Conservation (phyloP, 2,329 filamentous ascomycete genomes). For the Cytospora paraplurivora region DNA sequence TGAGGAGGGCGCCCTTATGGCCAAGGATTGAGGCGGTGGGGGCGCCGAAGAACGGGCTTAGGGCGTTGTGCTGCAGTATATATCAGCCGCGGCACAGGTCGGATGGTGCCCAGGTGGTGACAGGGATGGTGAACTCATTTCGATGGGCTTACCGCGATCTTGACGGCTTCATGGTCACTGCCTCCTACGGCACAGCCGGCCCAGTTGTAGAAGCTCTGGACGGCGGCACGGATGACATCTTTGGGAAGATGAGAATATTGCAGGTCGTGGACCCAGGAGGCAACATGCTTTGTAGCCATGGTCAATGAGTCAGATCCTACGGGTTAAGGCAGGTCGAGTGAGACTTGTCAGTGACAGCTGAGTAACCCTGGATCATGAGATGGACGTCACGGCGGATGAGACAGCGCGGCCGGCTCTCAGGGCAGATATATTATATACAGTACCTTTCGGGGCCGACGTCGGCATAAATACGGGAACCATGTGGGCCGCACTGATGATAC, state of each 20-base stretch:
- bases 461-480: not conserved
- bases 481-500: not conserved
- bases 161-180: constrained; percentile 47
- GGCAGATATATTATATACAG: too few species aligned
- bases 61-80: constrained; percentile 15
- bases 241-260: constrained; percentile 44
- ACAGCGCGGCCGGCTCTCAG: too few species aligned
- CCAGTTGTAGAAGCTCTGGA: constrained; percentile 56
- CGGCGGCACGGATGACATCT: constrained; percentile 46
- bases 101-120: constrained; percentile 4
- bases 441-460: not conserved
- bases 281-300: constrained; percentile 51
- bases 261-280: constrained; percentile 49
- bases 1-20: constrained; percentile 35
- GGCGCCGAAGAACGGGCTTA: constrained; percentile 36
- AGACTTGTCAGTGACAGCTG: not conserved
- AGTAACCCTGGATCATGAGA: not conserved
- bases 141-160: constrained; percentile 35
- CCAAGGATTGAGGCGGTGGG: constrained; percentile 39
- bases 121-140: constrained; percentile 18
- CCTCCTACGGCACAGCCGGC: constrained; percentile 56
- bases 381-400: not conserved
- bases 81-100: not conserved
- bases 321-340: not conserved
- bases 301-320: not conserved